Evolutionary conservation across 192 early-diverging fungal genomes (phyloP), one percentile per base, ranked within the genome.

Genomic region (Phycomyces blakesleeanus): DNA sequence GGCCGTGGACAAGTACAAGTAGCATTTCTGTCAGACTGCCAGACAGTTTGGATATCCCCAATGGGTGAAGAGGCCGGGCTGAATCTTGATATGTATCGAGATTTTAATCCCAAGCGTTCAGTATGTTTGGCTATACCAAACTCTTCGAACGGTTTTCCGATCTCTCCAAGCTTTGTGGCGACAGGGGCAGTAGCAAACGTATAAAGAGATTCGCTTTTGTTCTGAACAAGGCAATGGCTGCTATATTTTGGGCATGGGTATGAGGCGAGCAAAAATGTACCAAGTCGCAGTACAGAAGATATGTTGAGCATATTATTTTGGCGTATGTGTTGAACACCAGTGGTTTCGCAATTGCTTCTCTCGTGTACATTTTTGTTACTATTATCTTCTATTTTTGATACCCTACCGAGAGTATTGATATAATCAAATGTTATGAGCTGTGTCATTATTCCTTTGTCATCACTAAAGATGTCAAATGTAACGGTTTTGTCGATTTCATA

Each of bases 371-470:
- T 34, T 2, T 26, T 37, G 3, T 29, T 27, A 1, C 21, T 25
- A 10, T 1, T 18, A 44, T 55, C 51, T 9, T 47, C 16, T 34
- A 61, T 18, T n/a, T 44, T 40, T 12, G 60, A 56, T 38, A 67
- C 61, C 11, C 66, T 75, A 15, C 76, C 81, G 11, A 83, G 76
- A 10, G 73, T 69, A 62, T 76, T 63, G 9, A 81, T 78, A 15
- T 77, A 69, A 69, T 85, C 83, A 55, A 80, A 85, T 0, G 83
- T 83, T 7, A 78, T 73, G 18, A 85, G 50, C n/a, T 76, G 77
- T 9, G 83, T 81, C 16, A 83, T 51, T 1, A 76, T 27, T 49
- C 68, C 61, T 20, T 66, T 65, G 38, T 85, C 83, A 1, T 65
- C 52, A 5, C 52, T 51, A 14, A 66, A 68, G 5, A 79, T 11